phyloP scores from a whole-genome alignment of 176 grass and related monocot genomes.

The Sorghum bicolor region Sorghum_bicolor_NCBIv3 NC_012878.2:47572501-47573000 shows the following conservation, averaged over 20 bases:
- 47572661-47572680: background rate
- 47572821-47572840: conserved; percentile 57
- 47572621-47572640: background rate
- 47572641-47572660: background rate
- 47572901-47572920: background rate
- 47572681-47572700: background rate
- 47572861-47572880: conserved; percentile 20
- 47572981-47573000: background rate
- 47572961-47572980: background rate
- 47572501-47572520: background rate
- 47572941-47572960: background rate
- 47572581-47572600: background rate
- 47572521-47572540: background rate
- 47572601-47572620: background rate
- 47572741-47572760: conserved; percentile 52
- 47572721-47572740: background rate
- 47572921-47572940: background rate
- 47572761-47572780: conserved; percentile 49
- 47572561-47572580: background rate
- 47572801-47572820: conserved; percentile 60
- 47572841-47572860: conserved; percentile 32
- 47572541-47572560: background rate
- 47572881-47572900: conserved; percentile 4
- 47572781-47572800: conserved; percentile 45
- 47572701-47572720: background rate